Percentiles rank a stretch among this genome's conserved stretches.
Evolutionary conservation across 352 stramenopile species (phyloP).

Genomic region (Globisporangium uncinulatum): DNA sequence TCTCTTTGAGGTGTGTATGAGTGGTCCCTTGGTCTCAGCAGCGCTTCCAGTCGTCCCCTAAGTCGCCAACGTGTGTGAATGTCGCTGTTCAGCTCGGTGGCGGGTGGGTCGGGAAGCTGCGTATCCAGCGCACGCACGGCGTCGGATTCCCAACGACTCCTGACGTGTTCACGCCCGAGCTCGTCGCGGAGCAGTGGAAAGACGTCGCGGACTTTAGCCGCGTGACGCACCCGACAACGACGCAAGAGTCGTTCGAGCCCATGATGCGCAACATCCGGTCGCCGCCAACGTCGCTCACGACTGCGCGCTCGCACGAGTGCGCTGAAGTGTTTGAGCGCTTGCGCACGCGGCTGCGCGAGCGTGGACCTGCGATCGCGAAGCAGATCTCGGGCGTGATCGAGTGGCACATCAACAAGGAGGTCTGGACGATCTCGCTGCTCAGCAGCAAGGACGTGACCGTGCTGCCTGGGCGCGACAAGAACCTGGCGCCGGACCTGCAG

Average conservation of each 20-base stretch:
- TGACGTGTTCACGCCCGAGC: constrained; percentile 49
- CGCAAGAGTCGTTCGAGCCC: constrained; percentile 66
- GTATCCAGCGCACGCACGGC: constrained; percentile 60
- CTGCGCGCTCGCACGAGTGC: constrained; percentile 47
- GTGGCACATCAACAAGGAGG: constrained; percentile 70
- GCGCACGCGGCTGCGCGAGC: constrained; percentile 32
- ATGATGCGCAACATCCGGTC: constrained; percentile 69
- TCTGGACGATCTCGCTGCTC: constrained; percentile 58
- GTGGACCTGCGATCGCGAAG: constrained; percentile 36
- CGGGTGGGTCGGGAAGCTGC: constrained; percentile 60
- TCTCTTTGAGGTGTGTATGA: constrained; percentile 32
- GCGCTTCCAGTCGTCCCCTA: not conserved
- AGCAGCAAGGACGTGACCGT: constrained; percentile 37
- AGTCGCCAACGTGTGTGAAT: not conserved
- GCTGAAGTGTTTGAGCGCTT: constrained; percentile 52
- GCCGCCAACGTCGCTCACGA: constrained; percentile 46
- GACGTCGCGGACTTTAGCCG: constrained; percentile 57
- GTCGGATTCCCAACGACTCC: constrained; percentile 60
- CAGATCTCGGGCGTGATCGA: constrained; percentile 58
- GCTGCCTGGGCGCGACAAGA: constrained; percentile 37
- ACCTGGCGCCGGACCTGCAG: constrained; percentile 46
- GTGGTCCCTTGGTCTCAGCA: too few species aligned
- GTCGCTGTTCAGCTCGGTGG: constrained; percentile 24
- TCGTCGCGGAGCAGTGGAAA: constrained; percentile 66
- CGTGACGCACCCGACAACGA: constrained; percentile 61